Conservation (phyloP, 176 grass and related monocot genomes). For the Oryza brachyantha region DNA sequence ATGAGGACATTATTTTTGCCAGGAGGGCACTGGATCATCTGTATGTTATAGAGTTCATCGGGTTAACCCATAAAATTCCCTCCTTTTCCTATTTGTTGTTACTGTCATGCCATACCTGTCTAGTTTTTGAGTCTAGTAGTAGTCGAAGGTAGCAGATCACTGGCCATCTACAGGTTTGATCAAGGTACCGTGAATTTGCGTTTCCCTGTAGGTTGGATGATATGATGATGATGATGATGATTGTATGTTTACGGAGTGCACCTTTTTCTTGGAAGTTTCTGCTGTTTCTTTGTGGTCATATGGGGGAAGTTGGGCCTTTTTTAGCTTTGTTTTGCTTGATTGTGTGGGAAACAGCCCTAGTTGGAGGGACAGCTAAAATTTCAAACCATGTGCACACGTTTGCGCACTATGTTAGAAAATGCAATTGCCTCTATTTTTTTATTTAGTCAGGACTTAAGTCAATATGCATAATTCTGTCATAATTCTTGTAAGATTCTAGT, state of each 20-base stretch:
- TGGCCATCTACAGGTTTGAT: constrained; percentile 15
- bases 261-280: background rate
- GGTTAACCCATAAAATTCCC: background rate
- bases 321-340: no score
- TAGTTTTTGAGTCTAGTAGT: constrained; percentile 11
- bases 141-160: constrained; percentile 9
- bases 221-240: constrained; percentile 8
- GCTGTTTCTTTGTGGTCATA: background rate
- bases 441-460: no score
- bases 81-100: background rate
- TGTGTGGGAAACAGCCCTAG: no score
- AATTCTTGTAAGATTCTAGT: no score
- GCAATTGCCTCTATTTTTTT: no score
- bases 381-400: no score
- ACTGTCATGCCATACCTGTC: background rate
- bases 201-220: no score
- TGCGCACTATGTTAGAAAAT: no score
- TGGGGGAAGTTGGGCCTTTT: no score
- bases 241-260: background rate
- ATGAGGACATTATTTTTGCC: constrained; percentile 16
- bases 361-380: no score
- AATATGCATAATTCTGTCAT: no score
- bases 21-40: background rate
- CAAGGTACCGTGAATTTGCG: background rate
- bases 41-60: background rate